These are phyloP conservation scores for Zymoseptoria brevis DNA, from an alignment of 2,329 filamentous ascomycete genomes.

Conservation along the genomic window DNA sequence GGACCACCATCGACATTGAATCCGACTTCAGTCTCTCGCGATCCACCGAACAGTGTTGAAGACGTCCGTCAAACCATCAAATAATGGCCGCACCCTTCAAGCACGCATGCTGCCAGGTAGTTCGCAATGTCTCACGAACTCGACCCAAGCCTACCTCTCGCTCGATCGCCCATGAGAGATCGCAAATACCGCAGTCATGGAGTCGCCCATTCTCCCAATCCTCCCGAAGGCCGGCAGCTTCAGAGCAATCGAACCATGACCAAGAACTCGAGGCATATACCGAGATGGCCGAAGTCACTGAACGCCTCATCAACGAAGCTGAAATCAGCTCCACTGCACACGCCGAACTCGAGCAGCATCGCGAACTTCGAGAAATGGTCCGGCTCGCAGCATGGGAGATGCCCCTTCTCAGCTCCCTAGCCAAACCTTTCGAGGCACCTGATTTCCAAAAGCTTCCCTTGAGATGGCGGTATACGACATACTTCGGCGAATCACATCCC, in stretches of 20 bases:
- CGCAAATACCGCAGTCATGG: slow-evolving; percentile 11
- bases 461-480: slow-evolving; percentile 92
- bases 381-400: slow-evolving; percentile 90
- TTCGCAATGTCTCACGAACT: slow-evolving; percentile 12
- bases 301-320: slow-evolving; percentile 54
- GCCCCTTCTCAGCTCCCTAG: slow-evolving; percentile 74
- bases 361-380: slow-evolving; percentile 82
- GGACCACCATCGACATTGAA: slow-evolving; percentile 4
- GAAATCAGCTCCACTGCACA: slow-evolving; percentile 79
- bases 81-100: slow-evolving; percentile 25
- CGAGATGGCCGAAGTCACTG: slow-evolving; percentile 8
- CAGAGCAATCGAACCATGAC: slow-evolving; percentile 5
- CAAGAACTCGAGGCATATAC: slow-evolving; percentile 5
- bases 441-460: slow-evolving; percentile 55
- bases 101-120: slow-evolving; percentile 22
- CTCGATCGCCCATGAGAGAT: neutral
- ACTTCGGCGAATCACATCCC: slow-evolving; percentile 89
- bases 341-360: slow-evolving; percentile 76
- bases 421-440: slow-evolving; percentile 71
- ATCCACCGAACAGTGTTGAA: neutral
- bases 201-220: slow-evolving; percentile 5
- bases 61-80: slow-evolving; percentile 2
- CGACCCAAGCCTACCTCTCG: neutral
- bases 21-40: slow-evolving; percentile 6
- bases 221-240: slow-evolving; percentile 4